phyloP scores from a whole-genome alignment of 129 eudicot genomes.

The Ambrosia artemisiifolia region DNA sequence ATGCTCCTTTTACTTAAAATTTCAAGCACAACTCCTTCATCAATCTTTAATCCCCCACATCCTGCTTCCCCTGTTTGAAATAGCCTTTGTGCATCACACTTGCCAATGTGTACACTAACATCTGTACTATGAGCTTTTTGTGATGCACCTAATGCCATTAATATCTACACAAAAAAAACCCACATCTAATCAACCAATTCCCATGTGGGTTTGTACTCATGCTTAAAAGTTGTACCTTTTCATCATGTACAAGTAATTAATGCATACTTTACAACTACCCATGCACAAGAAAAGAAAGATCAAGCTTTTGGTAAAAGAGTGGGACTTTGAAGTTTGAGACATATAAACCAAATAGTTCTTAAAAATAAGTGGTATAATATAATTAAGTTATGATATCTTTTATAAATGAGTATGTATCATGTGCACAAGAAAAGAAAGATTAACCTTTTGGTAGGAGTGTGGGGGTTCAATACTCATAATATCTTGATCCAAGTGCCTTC shows the following conservation, averaged over 20 bases:
- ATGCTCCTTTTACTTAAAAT: slow-evolving; percentile 78
- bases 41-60: slow-evolving; percentile 38
- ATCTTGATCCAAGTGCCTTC: slow-evolving; percentile 61
- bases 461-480: slow-evolving; percentile 63
- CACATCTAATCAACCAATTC: slow-evolving; percentile 21
- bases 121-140: slow-evolving; percentile 73
- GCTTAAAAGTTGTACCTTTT: not conserved
- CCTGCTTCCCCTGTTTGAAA: slow-evolving; percentile 69
- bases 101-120: slow-evolving; percentile 68
- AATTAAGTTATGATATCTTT: not conserved
- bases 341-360: not conserved
- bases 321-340: not conserved
- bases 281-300: slow-evolving; percentile 7
- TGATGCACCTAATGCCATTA: slow-evolving; percentile 78
- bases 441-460: slow-evolving; percentile 71
- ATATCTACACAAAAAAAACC: slow-evolving; percentile 35
- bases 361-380: not conserved
- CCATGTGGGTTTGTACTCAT: slow-evolving; percentile 17
- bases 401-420: not conserved
- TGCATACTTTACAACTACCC: slow-evolving; percentile 9
- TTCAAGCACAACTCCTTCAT: slow-evolving; percentile 75
- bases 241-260: slow-evolving; percentile 10
- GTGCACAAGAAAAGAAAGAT: slow-evolving; percentile 5
- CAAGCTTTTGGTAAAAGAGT: slow-evolving; percentile 4
- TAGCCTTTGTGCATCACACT: slow-evolving; percentile 79